phyloP scores from a whole-genome alignment of 1,284 basidiomycete genomes.

The Sphaerobolus stellatus region DNA sequence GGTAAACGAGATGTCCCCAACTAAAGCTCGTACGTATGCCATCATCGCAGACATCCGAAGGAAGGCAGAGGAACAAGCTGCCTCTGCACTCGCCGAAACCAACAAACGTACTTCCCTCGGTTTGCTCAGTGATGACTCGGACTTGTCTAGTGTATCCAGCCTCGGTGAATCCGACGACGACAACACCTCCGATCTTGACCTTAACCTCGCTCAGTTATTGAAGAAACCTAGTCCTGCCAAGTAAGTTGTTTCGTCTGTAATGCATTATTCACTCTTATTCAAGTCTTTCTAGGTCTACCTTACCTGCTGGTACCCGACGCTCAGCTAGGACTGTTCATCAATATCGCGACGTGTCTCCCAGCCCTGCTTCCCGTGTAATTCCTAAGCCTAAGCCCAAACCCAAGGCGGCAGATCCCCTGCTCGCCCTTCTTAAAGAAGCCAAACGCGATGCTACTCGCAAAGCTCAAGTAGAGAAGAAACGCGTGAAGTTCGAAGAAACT shows the following conservation, averaged over 20 bases:
- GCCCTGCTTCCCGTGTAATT: background rate
- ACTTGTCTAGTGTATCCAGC: slow-evolving; percentile 1
- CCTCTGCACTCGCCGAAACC: slow-evolving; percentile 44
- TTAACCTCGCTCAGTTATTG: slow-evolving; percentile 15
- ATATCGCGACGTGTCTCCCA: slow-evolving; percentile 1
- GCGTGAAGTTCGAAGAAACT: background rate
- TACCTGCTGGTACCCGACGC: background rate
- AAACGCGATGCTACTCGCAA: slow-evolving; percentile 3
- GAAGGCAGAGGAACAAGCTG: slow-evolving; percentile 43
- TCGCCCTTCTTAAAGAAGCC: slow-evolving; percentile 3
- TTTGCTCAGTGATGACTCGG: slow-evolving; percentile 40
- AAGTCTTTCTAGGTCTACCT: background rate
- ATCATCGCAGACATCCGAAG: slow-evolving; percentile 65
- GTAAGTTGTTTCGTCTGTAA: slow-evolving; percentile 6
- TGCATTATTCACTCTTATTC: background rate
- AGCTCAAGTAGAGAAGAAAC: slow-evolving; percentile 1
- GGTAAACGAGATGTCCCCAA: background rate
- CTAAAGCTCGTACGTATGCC: background rate
- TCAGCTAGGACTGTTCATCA: background rate
- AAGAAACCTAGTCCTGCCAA: slow-evolving; percentile 22
- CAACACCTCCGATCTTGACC: slow-evolving; percentile 21
- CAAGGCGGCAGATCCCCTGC: background rate
- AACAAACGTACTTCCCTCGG: slow-evolving; percentile 35
- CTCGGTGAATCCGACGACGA: slow-evolving; percentile 44
- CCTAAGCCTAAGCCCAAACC: background rate